Evolutionary conservation across 352 stramenopile genomes (phyloP), one percentile per base, ranked within the genome.

Genomic region (Stephanocyclus meneghinianus): DNA sequence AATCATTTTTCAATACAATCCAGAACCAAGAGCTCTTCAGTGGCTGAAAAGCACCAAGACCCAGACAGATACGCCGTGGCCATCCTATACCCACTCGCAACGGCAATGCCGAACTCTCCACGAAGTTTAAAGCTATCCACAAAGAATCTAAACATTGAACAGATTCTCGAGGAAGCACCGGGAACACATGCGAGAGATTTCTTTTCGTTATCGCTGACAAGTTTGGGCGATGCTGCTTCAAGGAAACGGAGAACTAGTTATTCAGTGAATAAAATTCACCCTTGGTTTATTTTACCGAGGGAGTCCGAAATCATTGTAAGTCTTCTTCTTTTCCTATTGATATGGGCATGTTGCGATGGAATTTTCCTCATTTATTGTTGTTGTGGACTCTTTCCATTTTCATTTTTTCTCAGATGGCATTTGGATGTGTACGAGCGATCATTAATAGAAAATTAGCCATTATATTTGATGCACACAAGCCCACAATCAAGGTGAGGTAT

Each of bases 391-490:
- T 26, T 26, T 26, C 21, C 21, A 26, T 26, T 26, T 26, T 26
- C 21, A 26, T 26, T 26, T 26, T 26, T 30, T 67, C 44, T 29
- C 35, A 78, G 71, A 74, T 79, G 59, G 59, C 65, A 11, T 90
- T 92, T 83, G 87, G 87, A 16, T 81, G 76, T 65, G 80, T 93
- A n/a, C 74, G 86, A 26, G 88, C 86, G n/a, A 76, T 91, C n/a
- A 85, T 85, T 40, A 78, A 69, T 3, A 68, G 55, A 18, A 48
- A 91, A 29, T 67, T 50, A 18, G 84, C 81, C 37, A 82, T 87
- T 35, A 66, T 93, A 44, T 87, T 93, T 57, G 86, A 93, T 86
- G 82, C 86, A 32, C 86, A 93, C 62, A 80, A 78, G 50, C 59
- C 76, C 10, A 78, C 76, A 7, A 84, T 87, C 10, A 70, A 81